Evolutionary conservation across 1,284 basidiomycete species (phyloP), one percentile per base, ranked within the genome.

Genomic region (Sparassis latifolia): DNA sequence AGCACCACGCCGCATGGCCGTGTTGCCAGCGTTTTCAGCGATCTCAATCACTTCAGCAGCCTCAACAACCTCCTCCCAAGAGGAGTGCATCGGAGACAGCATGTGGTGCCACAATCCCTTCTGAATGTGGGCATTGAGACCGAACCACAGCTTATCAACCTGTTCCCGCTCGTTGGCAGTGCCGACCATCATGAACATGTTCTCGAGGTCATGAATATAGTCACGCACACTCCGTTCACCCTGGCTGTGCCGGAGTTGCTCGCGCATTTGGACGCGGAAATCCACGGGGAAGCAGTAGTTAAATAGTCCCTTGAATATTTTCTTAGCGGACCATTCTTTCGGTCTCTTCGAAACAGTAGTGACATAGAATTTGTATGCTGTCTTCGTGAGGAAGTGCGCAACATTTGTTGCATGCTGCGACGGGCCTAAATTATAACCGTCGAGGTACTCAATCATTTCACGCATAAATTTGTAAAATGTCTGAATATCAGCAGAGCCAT

Each of bases 281-380:
- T 73, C 61, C 0, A 66, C 48, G 0, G 70, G 72, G 62, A 78
- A 78, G 45, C 73, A 75, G 50, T 72, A 69, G 50, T 74, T 64
- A 51, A 72, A 77, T 2, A 77, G 46, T 4, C 57, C 71, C 0
- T 53, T 39, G 45, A 74, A 72, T 52, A 76, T 67, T 5, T 48
- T 28, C 0, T 56, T 12, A 0, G 62, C 47, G 0, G 30, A 49
- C 64, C 63, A 66, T 6, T 55, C 29, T 3, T 57, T 42, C 0
- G 62, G 55, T 0, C 63, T 58, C 0, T 53, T 40, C 0, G 68
- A 55, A 0, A 73, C 71, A 27, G 67, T 59, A 2, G 55, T 61
- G 0, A 68, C 59, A 47, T 70, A 78, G 50, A 70, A 77, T 12
- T 67, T 58, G 49, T 70, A 67, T 0, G 71, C 73, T n/a, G 62